Conservation (phyloP, 208 protist species). For the Lotmaria passim region DNA sequence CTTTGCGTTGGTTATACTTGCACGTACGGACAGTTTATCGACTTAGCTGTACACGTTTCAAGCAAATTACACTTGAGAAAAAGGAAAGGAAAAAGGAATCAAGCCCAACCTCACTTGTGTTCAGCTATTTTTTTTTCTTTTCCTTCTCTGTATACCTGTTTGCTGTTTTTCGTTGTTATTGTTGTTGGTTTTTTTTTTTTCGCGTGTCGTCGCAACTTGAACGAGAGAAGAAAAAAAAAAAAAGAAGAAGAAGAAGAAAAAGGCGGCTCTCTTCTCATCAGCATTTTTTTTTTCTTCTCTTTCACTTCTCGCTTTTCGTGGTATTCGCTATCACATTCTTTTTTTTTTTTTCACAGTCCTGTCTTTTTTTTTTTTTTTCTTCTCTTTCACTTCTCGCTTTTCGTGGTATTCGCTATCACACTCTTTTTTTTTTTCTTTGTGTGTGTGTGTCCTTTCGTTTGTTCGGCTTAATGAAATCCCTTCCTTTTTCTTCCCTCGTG, state of each 20-base stretch:
- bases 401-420: background rate
- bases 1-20: background rate
- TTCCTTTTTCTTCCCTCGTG: constrained; percentile 17
- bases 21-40: background rate
- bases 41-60: background rate
- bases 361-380: constrained; percentile 20
- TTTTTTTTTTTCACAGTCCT: background rate
- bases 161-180: too few species aligned
- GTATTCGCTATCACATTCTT: background rate
- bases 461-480: background rate
- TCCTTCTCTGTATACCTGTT: background rate
- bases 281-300: background rate
- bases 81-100: constrained; percentile 1
- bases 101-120: too few species aligned
- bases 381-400: constrained; percentile 1
- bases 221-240: too few species aligned
- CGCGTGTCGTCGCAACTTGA: background rate
- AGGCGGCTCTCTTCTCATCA: background rate
- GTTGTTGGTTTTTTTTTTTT: too few species aligned
- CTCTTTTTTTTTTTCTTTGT: background rate
- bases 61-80: background rate
- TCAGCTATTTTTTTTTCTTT: constrained; percentile 5
- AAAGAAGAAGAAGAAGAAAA: too few species aligned
- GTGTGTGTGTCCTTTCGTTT: background rate
- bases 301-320: background rate